Percentiles rank a stretch among this genome's conserved stretches.
Conservation (phyloP, 2,329 filamentous ascomycete genomes). For the Dactylellina cionopaga region DNA sequence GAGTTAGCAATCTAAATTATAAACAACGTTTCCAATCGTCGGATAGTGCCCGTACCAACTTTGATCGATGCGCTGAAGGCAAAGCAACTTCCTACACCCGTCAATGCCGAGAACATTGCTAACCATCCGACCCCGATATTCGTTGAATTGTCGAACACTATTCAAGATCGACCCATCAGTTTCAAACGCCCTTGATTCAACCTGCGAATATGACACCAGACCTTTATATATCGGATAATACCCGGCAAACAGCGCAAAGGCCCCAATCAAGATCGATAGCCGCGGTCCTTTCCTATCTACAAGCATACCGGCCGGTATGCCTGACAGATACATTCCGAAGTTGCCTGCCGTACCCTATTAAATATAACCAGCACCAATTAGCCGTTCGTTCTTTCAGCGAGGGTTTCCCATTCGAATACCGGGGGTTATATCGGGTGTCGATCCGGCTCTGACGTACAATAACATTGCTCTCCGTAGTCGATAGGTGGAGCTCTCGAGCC, state of each 20-base stretch:
- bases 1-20: no score
- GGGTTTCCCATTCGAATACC: not conserved
- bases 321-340: constrained; percentile 91
- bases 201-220: constrained; percentile 69
- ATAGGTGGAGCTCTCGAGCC: constrained; percentile 83
- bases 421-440: not conserved
- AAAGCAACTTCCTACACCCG: constrained; percentile 87
- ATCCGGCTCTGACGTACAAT: constrained; percentile 69
- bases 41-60: constrained; percentile 65
- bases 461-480: constrained; percentile 91
- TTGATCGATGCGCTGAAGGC: constrained; percentile 92
- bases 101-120: constrained; percentile 85
- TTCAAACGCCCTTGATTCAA: no score
- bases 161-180: no score
- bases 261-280: constrained; percentile 78
- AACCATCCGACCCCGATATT: constrained; percentile 61
- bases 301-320: constrained; percentile 87
- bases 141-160: constrained; percentile 34
- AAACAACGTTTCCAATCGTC: not conserved
- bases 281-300: constrained; percentile 84
- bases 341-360: constrained; percentile 73
- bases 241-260: constrained; percentile 76
- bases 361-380: constrained; percentile 53
- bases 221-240: constrained; percentile 87
- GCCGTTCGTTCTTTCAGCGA: constrained; percentile 21